Base-by-base conservation (phyloP, 331 rosid genomes). In the Telfairia occidentalis region DNA sequence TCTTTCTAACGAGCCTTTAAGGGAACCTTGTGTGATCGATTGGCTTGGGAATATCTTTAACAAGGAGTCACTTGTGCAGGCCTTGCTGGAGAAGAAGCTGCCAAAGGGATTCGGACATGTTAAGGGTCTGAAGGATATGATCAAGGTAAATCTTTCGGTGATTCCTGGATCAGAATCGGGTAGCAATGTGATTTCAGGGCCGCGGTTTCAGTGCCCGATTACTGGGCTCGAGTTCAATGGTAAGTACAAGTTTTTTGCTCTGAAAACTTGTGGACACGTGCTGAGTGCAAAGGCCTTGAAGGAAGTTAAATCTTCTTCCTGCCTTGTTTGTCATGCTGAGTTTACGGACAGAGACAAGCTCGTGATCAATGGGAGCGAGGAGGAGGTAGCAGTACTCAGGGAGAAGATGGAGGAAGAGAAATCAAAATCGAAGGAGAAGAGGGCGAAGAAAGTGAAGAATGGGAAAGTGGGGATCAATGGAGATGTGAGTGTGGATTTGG, bases 71-170 rank as follows among this genome's bases (percentile, higher is more conserved):
- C 71, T 91, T 9, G 98, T 91, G 38, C 92, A 91, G 73, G 96
- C 96, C 0, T 80, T 94, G 83, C 11, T 94, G 24, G 91, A 86
- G 74, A 94, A 94, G 92, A 91, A 88, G 80, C 78, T 94, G 79
- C 98, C 98, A 6, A 94, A 87, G 76, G 96, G 81, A 21, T 95
- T 91, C 74, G 92, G 97, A 29, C 83, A 95, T 49, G 82, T 92
- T 0, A 91, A 84, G 83, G 99, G 99, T n/a, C 77, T 95, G 85
- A 95, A 86, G 81, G 97, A 95, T 64, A 95, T 95, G 99, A 81
- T 91, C 16, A 81, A 78, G 10, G 60, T 94, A 40, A 80, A 82
- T 73, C 84, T 91, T 24, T 59, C 83, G 9, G 1, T 55, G 42
- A 64, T 88, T 79, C 90, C 89, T 0, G 92, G 97, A 6, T 45